These are phyloP conservation scores for Codiaeum variegatum DNA, from an alignment of 441 rosid species.

Conservation along the genomic window DNA sequence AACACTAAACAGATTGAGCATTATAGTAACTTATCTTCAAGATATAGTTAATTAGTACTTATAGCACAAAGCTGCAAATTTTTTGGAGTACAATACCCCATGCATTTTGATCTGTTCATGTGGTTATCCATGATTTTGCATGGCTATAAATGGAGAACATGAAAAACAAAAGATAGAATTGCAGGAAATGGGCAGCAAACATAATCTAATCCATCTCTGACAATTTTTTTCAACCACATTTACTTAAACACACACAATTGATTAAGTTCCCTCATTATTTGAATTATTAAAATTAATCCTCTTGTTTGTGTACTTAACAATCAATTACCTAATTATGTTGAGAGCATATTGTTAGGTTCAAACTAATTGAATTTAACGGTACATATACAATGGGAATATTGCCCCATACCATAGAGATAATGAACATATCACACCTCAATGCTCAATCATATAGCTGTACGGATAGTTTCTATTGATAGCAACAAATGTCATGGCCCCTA, in stretches of 20 bases:
- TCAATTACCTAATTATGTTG: too few relatives aligned
- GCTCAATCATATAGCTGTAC: neutral
- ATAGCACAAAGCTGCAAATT: too few relatives aligned
- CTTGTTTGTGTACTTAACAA: too few relatives aligned
- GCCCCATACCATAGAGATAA: neutral
- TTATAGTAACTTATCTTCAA: too few relatives aligned
- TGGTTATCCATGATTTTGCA: neutral
- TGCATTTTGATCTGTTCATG: neutral
- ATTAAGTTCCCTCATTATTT: neutral
- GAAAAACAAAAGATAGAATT: neutral
- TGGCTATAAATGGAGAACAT: neutral
- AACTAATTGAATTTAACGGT: too few relatives aligned
- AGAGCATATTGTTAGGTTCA: too few relatives aligned
- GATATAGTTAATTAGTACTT: too few relatives aligned
- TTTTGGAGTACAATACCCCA: too few relatives aligned
- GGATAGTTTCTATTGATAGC: neutral
- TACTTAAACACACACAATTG: too few relatives aligned
- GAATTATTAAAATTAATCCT: too few relatives aligned
- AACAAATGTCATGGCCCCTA: neutral
- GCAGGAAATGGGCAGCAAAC: conserved; percentile 12
- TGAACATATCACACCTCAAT: neutral
- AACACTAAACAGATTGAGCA: neutral
- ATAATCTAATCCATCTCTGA: neutral
- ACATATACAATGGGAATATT: too few relatives aligned
- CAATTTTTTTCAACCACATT: conserved; percentile 56